Conservation (phyloP, 2,329 filamentous ascomycete genomes). For the Trichoderma harzianum region DNA sequence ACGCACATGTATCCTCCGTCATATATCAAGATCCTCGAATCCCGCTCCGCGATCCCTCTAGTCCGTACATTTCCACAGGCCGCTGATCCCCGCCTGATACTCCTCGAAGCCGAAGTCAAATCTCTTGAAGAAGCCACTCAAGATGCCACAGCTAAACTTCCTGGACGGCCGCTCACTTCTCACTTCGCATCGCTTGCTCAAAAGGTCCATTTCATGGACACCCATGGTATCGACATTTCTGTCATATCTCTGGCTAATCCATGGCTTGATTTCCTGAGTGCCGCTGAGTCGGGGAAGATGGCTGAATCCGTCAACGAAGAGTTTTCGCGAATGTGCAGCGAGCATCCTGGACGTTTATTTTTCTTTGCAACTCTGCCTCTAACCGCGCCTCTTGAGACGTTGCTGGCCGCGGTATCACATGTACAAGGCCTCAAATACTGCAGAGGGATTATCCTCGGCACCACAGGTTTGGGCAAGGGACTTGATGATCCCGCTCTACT, state of each 20-base stretch:
- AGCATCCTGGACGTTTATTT: conserved; percentile 66
- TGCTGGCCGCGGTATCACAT: conserved; percentile 63
- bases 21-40: conserved; percentile 59
- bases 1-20: conserved; percentile 67
- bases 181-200: conserved; percentile 78
- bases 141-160: conserved; percentile 54
- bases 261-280: conserved; percentile 80
- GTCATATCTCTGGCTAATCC: conserved; percentile 90
- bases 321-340: conserved; percentile 67
- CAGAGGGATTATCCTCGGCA: conserved; percentile 85
- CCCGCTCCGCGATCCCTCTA: conserved; percentile 62
- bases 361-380: conserved; percentile 82
- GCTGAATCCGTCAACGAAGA: conserved; percentile 72
- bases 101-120: conserved; percentile 52
- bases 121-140: conserved; percentile 49
- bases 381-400: conserved; percentile 59
- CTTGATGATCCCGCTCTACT: conserved; percentile 74
- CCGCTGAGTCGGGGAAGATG: conserved; percentile 57
- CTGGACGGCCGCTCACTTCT: conserved; percentile 76
- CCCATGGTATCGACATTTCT: conserved; percentile 75
- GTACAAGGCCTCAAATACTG: conserved; percentile 62
- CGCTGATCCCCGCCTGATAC: conserved; percentile 61
- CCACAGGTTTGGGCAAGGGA: conserved; percentile 73
- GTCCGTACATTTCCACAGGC: conserved; percentile 61
- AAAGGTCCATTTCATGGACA: conserved; percentile 86